Base-by-base conservation (phyloP, 345 rosid species). In the Viola odorata region DNA sequence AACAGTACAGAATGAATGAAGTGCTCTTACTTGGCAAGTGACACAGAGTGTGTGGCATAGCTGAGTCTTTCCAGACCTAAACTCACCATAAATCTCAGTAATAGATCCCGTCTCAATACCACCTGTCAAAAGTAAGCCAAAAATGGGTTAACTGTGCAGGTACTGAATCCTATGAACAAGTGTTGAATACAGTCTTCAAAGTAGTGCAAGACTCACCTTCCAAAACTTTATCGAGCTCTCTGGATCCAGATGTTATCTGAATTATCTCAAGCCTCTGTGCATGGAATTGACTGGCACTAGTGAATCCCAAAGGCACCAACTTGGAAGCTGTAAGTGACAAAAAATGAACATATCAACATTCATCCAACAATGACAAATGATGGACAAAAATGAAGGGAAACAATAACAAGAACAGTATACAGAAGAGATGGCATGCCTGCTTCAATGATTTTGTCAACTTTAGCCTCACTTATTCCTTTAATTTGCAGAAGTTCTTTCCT, bases 71-170 rank as follows among this genome's bases (percentile, higher is more conserved):
- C 99, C 99, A 52, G 90, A 86, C 57, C 97, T 95, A 60, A 94
- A 94, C 79, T 94, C 99, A 5, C 97, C 99, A 70, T 94, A 94
- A 55, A 90, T 69, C 78, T 94, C 99, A 23, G 99, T 92, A 55
- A 90, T 92, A 53, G 99, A 94, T 55, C 97, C 97, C 4, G 97
- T 90, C 81, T 94, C 97, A 66, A 94, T 80, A 12, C 99, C 99
- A 57, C 99, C 96, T 90, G 75, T 57, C 66, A 69, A 53, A 42
- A 63, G 55, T 41, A 5, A 37, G 45, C 7, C 38, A 58, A 55
- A 14, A 69, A 50, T 23, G 32, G 32, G 32, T 23, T 23, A 23
- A 23, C 1, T 23, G 32, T 23, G 32, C 32, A 81, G 74, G 56
- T 45, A 14, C 52, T 2, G 44, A 53, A 39, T 66, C 11, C 0